A percentile compares a stretch with the other conserved stretches of the same genome.
Evolutionary conservation across 164 flowering plant species (phyloP).

Genomic region (Vitis rupestris): DNA sequence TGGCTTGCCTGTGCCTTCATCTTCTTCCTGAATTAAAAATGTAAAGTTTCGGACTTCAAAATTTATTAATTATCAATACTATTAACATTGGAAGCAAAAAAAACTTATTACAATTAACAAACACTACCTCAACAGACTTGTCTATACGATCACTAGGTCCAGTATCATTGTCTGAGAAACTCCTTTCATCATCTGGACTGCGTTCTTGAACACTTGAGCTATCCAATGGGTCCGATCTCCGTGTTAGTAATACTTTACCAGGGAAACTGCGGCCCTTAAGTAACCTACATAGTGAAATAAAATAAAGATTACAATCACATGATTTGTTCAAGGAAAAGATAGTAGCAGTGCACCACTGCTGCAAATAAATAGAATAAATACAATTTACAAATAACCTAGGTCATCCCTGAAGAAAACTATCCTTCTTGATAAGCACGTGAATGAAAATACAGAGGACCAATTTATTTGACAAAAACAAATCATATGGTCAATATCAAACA

Average conservation of each 20-base stretch:
- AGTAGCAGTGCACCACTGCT: no score
- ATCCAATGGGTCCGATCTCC: slow-evolving; percentile 62
- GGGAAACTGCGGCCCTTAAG: slow-evolving; percentile 95
- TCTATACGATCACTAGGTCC: slow-evolving; percentile 44
- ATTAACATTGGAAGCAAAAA: background rate
- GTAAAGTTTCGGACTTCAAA: background rate
- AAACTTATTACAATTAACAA: background rate
- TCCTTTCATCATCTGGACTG: slow-evolving; percentile 51
- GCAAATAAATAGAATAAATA: no score
- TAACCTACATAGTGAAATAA: slow-evolving; percentile 39
- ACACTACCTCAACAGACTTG: slow-evolving; percentile 51
- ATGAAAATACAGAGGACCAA: background rate
- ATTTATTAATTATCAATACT: background rate
- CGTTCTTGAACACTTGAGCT: slow-evolving; percentile 26
- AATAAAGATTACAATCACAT: background rate
- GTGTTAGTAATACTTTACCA: slow-evolving; percentile 79
- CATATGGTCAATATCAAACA: background rate
- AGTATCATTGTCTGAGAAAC: slow-evolving; percentile 52
- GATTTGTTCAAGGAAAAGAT: background rate
- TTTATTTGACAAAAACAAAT: background rate
- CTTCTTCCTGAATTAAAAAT: slow-evolving; percentile 46
- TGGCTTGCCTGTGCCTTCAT: slow-evolving; percentile 31
- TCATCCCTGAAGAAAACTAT: background rate
- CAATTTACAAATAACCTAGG: no score
- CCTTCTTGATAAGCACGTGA: background rate